Conservation (phyloP, 768 basidiomycete genomes). For the Paxillus ammoniavirescens region DNA sequence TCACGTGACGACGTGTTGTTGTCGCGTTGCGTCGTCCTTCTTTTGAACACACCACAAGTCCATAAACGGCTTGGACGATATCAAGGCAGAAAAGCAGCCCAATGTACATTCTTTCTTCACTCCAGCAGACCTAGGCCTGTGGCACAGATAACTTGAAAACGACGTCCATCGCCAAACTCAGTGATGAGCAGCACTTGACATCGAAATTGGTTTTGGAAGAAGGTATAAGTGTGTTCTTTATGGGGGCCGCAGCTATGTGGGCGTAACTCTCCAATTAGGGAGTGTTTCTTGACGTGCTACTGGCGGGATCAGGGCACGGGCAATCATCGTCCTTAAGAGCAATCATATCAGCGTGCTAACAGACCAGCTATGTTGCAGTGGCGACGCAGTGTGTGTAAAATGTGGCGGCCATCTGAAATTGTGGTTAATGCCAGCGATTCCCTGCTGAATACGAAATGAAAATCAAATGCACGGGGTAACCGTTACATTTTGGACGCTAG, state of each 20-base stretch:
- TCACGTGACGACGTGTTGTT: slow-evolving; percentile 23
- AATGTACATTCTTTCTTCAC: slow-evolving; percentile 27
- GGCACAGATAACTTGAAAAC: slow-evolving; percentile 29
- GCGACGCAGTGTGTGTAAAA: too few species aligned
- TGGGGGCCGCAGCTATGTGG: slow-evolving; percentile 60
- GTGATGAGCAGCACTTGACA: slow-evolving; percentile 52
- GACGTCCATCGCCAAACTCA: slow-evolving; percentile 40
- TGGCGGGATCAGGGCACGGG: slow-evolving; percentile 49
- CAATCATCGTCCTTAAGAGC: slow-evolving; percentile 55
- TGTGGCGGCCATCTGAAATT: too few species aligned
- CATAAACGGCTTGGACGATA: not conserved
- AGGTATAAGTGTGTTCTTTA: slow-evolving; percentile 63
- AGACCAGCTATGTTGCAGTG: too few species aligned
- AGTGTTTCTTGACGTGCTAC: not conserved
- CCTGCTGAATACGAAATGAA: too few species aligned
- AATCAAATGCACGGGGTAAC: too few species aligned
- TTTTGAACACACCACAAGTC: slow-evolving; percentile 18
- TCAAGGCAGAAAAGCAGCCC: slow-evolving; percentile 15
- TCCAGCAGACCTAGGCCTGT: slow-evolving; percentile 30
- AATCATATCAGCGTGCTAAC: too few species aligned
- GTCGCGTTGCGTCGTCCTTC: slow-evolving; percentile 14
- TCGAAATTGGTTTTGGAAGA: slow-evolving; percentile 53
- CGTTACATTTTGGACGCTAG: too few species aligned
- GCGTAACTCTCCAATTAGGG: not conserved
- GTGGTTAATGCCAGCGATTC: too few species aligned